phyloP scores from a whole-genome alignment of 768 basidiomycete species.

The Holtermanniella nyarrowii region DNA sequence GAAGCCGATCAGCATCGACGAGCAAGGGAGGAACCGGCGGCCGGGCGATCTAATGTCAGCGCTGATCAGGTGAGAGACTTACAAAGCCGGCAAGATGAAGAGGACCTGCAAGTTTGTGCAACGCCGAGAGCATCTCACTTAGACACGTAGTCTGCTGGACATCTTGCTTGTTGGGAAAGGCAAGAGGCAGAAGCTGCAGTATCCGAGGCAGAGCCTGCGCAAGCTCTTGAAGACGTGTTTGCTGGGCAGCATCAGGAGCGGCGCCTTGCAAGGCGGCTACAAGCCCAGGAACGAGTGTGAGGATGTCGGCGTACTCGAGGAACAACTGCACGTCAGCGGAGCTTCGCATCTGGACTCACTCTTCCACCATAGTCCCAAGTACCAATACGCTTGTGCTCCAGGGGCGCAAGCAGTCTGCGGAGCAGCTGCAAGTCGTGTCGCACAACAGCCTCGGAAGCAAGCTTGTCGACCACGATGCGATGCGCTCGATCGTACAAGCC shows the following conservation, averaged over 20 bases:
- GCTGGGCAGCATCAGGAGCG: conserved; percentile 1
- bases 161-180: conserved; percentile 25
- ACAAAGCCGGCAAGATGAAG: conserved; percentile 20
- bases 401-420: conserved; percentile 56
- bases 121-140: conserved; percentile 28
- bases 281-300: conserved; percentile 13
- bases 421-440: conserved; percentile 57
- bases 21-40: conserved; percentile 15
- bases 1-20: conserved; percentile 33
- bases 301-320: conserved; percentile 25
- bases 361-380: conserved; percentile 79
- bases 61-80: neutral
- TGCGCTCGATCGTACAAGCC: conserved; percentile 65
- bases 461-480: conserved; percentile 67
- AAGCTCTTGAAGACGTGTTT: conserved; percentile 6
- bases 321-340: conserved; percentile 15
- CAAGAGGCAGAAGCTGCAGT: conserved; percentile 22
- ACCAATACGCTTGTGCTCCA: conserved; percentile 53
- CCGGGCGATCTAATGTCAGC: conserved; percentile 14
- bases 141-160: conserved; percentile 24
- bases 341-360: conserved; percentile 42
- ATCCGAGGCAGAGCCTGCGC: conserved; percentile 14
- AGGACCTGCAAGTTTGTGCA: conserved; percentile 21
- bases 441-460: conserved; percentile 79
- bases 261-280: conserved; percentile 3